A percentile compares a stretch with the other conserved stretches of the same genome.
These are phyloP conservation scores for Polyplosphaeria fusca DNA, from an alignment of 495 filamentous ascomycete species.

Conservation along the genomic window DNA sequence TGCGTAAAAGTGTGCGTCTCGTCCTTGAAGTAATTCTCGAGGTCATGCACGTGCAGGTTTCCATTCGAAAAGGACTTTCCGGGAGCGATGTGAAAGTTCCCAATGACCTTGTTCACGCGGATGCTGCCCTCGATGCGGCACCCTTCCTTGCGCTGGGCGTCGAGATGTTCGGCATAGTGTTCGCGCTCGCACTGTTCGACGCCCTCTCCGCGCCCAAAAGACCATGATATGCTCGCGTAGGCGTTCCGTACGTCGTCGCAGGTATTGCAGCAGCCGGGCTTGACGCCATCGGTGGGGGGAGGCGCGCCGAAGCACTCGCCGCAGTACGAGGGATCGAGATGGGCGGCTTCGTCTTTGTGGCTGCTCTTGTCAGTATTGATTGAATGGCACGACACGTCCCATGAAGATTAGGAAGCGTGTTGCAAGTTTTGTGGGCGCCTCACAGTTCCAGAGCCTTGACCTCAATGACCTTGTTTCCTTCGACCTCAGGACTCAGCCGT, in stretches of 20 bases:
- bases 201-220: constrained; percentile 84
- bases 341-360: constrained; percentile 59
- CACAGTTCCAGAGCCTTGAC: constrained; percentile 70
- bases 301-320: constrained; percentile 87
- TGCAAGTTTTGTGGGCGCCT: constrained; percentile 36
- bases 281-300: constrained; percentile 63
- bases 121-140: constrained; percentile 92
- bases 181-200: constrained; percentile 96
- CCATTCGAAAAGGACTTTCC: constrained; percentile 90
- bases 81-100: constrained; percentile 98
- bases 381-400: too few species aligned
- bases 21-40: constrained; percentile 83
- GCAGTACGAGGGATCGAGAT: constrained; percentile 90
- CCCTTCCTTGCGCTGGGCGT: constrained; percentile 82
- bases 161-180: constrained; percentile 82
- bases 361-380: too few species aligned
- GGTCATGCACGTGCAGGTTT: constrained; percentile 95
- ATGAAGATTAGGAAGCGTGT: too few species aligned
- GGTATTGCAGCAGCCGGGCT: constrained; percentile 88
- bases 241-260: constrained; percentile 95
- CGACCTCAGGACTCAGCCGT: constrained; percentile 63
- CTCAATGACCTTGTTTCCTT: constrained; percentile 79
- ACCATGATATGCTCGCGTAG: constrained; percentile 84
- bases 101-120: constrained; percentile 95
- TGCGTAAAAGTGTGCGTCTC: constrained; percentile 82